phyloP scores from a whole-genome alignment of 306 rosid species.

The Parietaria judaica region DNA sequence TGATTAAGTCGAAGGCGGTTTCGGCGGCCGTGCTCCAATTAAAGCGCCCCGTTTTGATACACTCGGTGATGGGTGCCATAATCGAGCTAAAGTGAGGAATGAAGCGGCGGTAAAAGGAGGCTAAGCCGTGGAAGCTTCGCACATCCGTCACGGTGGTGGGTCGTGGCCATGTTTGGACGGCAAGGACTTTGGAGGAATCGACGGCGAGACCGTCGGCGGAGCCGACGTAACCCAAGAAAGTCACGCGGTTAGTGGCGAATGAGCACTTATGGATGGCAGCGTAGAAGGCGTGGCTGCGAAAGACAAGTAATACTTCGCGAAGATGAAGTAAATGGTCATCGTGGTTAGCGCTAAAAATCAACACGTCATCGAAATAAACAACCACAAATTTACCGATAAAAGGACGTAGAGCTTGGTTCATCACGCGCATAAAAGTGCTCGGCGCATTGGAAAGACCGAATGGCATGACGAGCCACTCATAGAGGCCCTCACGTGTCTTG shows the following conservation, averaged over 20 bases:
- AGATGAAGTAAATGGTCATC: neutral
- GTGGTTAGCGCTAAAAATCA: neutral
- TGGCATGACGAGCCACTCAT: neutral
- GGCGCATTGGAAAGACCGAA: slow-evolving; percentile 1
- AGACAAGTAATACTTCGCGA: neutral
- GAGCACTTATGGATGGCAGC: neutral
- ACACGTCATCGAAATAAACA: too few species aligned
- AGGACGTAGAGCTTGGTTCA: neutral
- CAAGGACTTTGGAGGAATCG: neutral
- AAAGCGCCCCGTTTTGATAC: too few species aligned
- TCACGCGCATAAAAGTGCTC: neutral
- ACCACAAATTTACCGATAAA: neutral
- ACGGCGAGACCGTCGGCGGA: neutral
- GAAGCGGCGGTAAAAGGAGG: neutral
- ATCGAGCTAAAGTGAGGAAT: neutral
- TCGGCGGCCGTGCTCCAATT: too few species aligned
- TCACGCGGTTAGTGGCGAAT: neutral
- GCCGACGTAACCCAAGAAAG: neutral
- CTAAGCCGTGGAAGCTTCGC: neutral
- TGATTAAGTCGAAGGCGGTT: too few species aligned
- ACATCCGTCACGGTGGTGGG: neutral
- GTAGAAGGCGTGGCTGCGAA: neutral
- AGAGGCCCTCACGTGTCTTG: too few species aligned
- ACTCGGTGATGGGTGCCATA: neutral
- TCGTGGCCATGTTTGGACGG: neutral